Base-by-base conservation (phyloP, 345 rosid species). In the Leavenworthia alabamica region DNA sequence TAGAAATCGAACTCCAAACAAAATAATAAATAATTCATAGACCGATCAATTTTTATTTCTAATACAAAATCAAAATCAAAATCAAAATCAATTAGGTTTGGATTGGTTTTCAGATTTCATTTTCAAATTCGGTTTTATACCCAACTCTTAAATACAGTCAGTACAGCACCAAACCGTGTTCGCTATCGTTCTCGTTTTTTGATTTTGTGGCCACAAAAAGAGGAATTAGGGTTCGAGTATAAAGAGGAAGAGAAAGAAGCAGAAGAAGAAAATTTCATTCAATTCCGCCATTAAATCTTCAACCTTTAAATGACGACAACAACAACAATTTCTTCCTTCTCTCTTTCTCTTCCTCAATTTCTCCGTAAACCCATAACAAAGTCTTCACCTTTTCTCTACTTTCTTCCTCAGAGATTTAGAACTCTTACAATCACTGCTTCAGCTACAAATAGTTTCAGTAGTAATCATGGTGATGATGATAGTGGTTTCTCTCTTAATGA, bases 401-500 rank as follows among this genome's bases (percentile, higher is more conserved):
- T 62, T 59, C 68, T 64, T 14, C 73, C 80, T 63, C 75, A 55
- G 47, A 76, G 75, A 40, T 50, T 46, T 54, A 72, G 75, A 40
- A 47, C 58, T 33, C 57, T 52, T 13, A 50, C 71, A 27, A 56
- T 75, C 26, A 66, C 80, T 16, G 49, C 81, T 7, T 58, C 86
- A 16, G 66, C 82, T 3, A 15, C 81, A 0, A 69, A 56, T 14
- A 75, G 67, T 9, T 67, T 74, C 15, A 71, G 65, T 54, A 40
- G 58, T 66, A 48, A 64, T 61, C 37, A 28, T 19, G 70, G 28
- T 7, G 16, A 36, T 37, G 42, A 70, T 16, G 70, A 54, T 53
- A 3, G 24, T 23, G 73, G 76, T 50, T 78, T 81, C 53, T 63
- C 83, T 50, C 81, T 67, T 29, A 80, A 73, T n/a, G 92, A 79